Percentiles rank a stretch among this genome's conserved stretches.
phyloP scores from a whole-genome alignment of 2,329 filamentous ascomycete species.

The Trichoderma pleuroti region DNA sequence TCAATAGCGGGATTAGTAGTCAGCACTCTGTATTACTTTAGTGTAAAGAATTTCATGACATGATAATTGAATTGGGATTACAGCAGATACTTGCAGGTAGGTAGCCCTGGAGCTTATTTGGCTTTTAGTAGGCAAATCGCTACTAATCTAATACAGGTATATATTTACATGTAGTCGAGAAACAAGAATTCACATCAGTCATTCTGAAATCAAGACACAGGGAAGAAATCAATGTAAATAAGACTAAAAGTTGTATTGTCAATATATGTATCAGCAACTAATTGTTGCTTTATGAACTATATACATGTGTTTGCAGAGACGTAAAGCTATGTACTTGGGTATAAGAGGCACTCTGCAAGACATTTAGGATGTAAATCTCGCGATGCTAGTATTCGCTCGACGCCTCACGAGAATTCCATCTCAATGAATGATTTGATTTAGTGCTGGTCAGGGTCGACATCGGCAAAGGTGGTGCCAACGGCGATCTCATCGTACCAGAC shows the following conservation, averaged over 20 bases:
- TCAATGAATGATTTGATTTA: not conserved
- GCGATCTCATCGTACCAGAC: slow-evolving; percentile 51
- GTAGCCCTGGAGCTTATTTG: not conserved
- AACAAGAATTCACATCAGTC: not conserved
- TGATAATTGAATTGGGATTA: not conserved
- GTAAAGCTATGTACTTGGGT: not conserved
- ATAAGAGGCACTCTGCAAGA: not conserved
- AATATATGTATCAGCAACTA: not conserved
- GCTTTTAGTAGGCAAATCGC: not conserved
- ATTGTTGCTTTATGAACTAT: not conserved
- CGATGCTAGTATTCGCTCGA: not conserved
- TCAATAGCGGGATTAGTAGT: not conserved
- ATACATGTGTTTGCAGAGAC: not conserved
- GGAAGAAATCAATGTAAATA: not conserved
- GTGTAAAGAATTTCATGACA: no score
- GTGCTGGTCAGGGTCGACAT: slow-evolving; percentile 25
- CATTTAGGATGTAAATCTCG: not conserved
- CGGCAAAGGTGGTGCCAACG: slow-evolving; percentile 36
- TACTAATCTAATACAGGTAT: no score
- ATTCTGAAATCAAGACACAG: not conserved
- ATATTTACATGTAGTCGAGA: not conserved
- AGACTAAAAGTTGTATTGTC: not conserved
- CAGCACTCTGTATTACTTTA: not conserved
- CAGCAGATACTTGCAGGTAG: not conserved
- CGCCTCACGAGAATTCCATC: not conserved